These are phyloP conservation scores for Aspergillus jensenii DNA, from an alignment of 2,329 filamentous ascomycete species.

Conservation along the genomic window DNA sequence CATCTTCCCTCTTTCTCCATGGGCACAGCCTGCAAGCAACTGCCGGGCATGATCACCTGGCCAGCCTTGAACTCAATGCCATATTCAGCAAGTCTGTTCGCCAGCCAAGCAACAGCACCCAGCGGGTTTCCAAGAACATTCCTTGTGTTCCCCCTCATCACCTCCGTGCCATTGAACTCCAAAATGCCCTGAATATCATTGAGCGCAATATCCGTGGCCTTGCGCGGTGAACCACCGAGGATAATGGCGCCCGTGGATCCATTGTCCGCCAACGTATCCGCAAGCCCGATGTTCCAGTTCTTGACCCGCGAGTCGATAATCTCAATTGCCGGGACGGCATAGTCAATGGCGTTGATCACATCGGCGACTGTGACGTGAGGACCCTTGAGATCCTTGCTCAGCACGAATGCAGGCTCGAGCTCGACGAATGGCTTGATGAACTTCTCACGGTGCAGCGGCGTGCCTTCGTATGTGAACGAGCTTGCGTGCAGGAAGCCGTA, in stretches of 20 bases:
- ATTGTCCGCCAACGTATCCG: slow-evolving; percentile 20
- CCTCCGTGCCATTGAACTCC: slow-evolving; percentile 16
- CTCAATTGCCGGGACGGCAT: slow-evolving; percentile 19
- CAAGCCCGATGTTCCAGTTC: slow-evolving; percentile 19
- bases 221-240: slow-evolving; percentile 17
- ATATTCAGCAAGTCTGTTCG: slow-evolving; percentile 16
- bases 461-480: slow-evolving; percentile 19
- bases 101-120: slow-evolving; percentile 17
- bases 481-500: slow-evolving; percentile 20
- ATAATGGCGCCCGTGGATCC: slow-evolving; percentile 18
- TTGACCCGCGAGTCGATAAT: slow-evolving; percentile 21
- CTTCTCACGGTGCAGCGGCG: background rate
- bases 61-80: slow-evolving; percentile 17
- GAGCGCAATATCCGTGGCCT: slow-evolving; percentile 15
- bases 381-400: slow-evolving; percentile 10
- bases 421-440: slow-evolving; percentile 22
- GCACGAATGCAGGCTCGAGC: slow-evolving; percentile 19
- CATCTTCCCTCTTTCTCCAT: slow-evolving; percentile 16
- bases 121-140: slow-evolving; percentile 18
- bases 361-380: slow-evolving; percentile 20
- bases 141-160: slow-evolving; percentile 19
- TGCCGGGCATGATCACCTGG: slow-evolving; percentile 18
- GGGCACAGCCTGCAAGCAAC: slow-evolving; percentile 17
- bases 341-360: slow-evolving; percentile 19
- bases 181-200: slow-evolving; percentile 13